Evolutionary conservation across 2,329 filamentous ascomycete genomes (phyloP).

Genomic region (Dendryphion nanum): DNA sequence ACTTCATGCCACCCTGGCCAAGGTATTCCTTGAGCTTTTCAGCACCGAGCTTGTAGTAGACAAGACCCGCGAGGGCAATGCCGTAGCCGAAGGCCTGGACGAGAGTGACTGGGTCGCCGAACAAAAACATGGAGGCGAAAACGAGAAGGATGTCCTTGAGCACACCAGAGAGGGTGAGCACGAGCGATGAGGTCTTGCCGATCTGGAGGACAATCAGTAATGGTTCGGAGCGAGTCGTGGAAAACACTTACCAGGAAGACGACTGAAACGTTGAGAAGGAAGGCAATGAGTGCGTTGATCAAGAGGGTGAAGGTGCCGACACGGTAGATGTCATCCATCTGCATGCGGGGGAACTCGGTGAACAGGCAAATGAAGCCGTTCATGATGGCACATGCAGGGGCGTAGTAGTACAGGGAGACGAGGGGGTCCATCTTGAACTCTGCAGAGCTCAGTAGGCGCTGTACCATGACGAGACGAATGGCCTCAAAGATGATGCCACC

Average conservation of each 20-base stretch:
- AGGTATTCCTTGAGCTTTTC: slow-evolving; percentile 82
- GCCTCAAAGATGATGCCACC: slow-evolving; percentile 80
- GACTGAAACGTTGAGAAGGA: slow-evolving; percentile 80
- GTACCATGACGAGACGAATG: slow-evolving; percentile 78
- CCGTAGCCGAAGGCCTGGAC: slow-evolving; percentile 83
- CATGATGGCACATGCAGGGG: slow-evolving; percentile 79
- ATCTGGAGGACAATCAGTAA: slow-evolving; percentile 55
- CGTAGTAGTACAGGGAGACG: slow-evolving; percentile 88
- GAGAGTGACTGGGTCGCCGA: slow-evolving; percentile 70
- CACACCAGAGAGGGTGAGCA: slow-evolving; percentile 83
- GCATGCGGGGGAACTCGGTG: slow-evolving; percentile 70
- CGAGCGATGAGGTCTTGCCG: slow-evolving; percentile 81
- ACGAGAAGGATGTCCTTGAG: slow-evolving; percentile 87
- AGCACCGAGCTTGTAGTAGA: slow-evolving; percentile 82
- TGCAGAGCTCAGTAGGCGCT: slow-evolving; percentile 74
- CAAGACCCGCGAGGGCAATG: slow-evolving; percentile 74
- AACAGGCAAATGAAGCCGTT: slow-evolving; percentile 72
- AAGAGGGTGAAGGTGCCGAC: slow-evolving; percentile 73
- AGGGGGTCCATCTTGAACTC: slow-evolving; percentile 93
- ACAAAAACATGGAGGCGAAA: slow-evolving; percentile 75
- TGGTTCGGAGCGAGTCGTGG: background rate
- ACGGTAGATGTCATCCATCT: slow-evolving; percentile 67
- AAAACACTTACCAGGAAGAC: slow-evolving; percentile 71
- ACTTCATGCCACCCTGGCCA: slow-evolving; percentile 69
- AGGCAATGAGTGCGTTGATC: slow-evolving; percentile 74